These are phyloP conservation scores for Gremmenia infestans DNA, from an alignment of 2,329 filamentous ascomycete species.

Conservation along the genomic window DNA sequence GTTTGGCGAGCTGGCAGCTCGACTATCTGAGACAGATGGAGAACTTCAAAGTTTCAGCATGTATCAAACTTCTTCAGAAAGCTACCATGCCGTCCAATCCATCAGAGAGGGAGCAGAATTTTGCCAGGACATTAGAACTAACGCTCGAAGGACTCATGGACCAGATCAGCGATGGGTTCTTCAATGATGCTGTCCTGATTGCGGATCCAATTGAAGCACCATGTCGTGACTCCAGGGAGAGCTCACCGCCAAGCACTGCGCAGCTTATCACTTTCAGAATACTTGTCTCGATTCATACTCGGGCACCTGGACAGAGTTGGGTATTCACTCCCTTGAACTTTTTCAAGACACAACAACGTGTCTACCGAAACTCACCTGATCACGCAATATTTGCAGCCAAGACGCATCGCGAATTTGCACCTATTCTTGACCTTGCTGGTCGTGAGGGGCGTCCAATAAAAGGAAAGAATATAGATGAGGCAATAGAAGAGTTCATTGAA, in stretches of 20 bases:
- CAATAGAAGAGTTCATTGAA: slow-evolving; percentile 1
- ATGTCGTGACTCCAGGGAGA: slow-evolving; percentile 28
- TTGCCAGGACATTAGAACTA: slow-evolving; percentile 41
- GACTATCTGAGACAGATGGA: slow-evolving; percentile 41
- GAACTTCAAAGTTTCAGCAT: slow-evolving; percentile 44
- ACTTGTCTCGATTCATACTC: slow-evolving; percentile 57
- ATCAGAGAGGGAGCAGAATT: slow-evolving; percentile 38
- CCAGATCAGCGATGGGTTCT: slow-evolving; percentile 41
- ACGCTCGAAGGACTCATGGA: slow-evolving; percentile 38
- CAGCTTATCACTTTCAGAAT: slow-evolving; percentile 52
- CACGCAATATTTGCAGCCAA: slow-evolving; percentile 55
- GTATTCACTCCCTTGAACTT: slow-evolving; percentile 58
- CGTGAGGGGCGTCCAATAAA: background rate
- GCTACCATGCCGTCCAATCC: slow-evolving; percentile 32
- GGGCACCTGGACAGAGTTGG: slow-evolving; percentile 45
- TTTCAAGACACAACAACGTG: slow-evolving; percentile 62
- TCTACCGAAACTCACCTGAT: slow-evolving; percentile 49
- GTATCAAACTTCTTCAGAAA: slow-evolving; percentile 36
- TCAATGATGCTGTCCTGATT: slow-evolving; percentile 43
- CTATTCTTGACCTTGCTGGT: background rate
- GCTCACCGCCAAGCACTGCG: slow-evolving; percentile 29
- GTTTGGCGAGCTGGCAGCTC: slow-evolving; percentile 49
- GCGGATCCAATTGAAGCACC: slow-evolving; percentile 40
- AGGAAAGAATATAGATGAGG: slow-evolving; percentile 3
- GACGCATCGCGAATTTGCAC: slow-evolving; percentile 33